Evolutionary conservation across 805 yeast genomes (phyloP).

Genomic region (Gaillardinia entomophila): DNA sequence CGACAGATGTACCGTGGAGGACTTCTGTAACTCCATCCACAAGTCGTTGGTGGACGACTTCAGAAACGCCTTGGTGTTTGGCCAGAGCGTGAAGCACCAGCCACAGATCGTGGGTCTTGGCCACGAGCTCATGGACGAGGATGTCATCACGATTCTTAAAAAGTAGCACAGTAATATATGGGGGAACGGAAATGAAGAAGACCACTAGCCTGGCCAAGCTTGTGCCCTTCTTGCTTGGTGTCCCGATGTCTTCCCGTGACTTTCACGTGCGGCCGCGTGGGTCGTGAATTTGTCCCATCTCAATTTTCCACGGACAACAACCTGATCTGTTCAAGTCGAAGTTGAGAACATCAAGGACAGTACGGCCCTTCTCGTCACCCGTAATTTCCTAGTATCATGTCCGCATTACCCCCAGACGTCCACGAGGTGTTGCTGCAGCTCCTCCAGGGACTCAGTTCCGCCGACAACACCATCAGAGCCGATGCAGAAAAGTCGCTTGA

Average conservation of each 20-base stretch:
- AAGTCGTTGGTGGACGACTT: constrained; percentile 91
- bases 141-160: constrained; percentile 91
- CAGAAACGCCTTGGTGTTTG: constrained; percentile 88
- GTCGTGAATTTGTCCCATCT: no score
- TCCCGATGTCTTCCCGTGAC: no score
- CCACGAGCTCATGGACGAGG: constrained; percentile 88
- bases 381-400: constrained; percentile 20
- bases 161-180: constrained; percentile 36
- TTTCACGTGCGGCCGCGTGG: no score
- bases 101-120: constrained; percentile 91
- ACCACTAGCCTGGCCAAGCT: no score
- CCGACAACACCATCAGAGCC: constrained; percentile 71
- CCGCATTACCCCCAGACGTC: constrained; percentile 56
- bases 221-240: no score
- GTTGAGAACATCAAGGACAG: no score
- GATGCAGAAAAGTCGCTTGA: constrained; percentile 73
- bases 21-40: constrained; percentile 95
- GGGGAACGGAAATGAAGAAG: no score
- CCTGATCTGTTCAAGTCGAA: no score
- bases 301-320: no score
- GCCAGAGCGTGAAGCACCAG: constrained; percentile 93
- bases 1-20: constrained; percentile 82
- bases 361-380: no score
- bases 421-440: constrained; percentile 49
- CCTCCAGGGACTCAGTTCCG: constrained; percentile 64